phyloP scores from a whole-genome alignment of 164 flowering plant species.

The Magnolia changhungtana region DNA sequence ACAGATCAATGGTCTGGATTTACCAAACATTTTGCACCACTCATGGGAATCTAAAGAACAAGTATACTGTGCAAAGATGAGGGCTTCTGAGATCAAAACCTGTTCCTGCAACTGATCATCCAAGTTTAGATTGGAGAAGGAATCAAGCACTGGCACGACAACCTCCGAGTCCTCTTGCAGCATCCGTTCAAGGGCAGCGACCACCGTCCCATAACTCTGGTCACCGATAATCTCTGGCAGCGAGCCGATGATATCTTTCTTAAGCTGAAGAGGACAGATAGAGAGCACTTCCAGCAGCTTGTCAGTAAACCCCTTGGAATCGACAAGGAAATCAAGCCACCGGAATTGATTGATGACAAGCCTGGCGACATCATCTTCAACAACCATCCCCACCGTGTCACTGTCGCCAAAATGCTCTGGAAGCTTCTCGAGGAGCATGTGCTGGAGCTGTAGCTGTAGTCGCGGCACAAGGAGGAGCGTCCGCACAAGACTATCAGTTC shows the following conservation, averaged over 20 bases:
- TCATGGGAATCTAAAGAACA: neutral
- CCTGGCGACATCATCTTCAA: slow-evolving; percentile 62
- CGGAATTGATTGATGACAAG: slow-evolving; percentile 68
- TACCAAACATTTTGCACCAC: neutral
- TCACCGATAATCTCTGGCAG: slow-evolving; percentile 84
- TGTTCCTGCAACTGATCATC: slow-evolving; percentile 66
- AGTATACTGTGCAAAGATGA: neutral
- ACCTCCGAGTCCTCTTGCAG: slow-evolving; percentile 70
- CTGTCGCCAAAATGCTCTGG: slow-evolving; percentile 58
- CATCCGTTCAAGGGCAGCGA: slow-evolving; percentile 57
- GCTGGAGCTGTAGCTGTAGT: slow-evolving; percentile 60
- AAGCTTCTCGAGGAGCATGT: slow-evolving; percentile 68
- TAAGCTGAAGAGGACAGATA: slow-evolving; percentile 58
- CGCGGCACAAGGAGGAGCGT: slow-evolving; percentile 58
- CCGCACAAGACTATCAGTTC: slow-evolving; percentile 48
- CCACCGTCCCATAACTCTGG: slow-evolving; percentile 40
- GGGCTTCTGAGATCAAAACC: slow-evolving; percentile 22
- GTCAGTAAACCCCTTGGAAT: slow-evolving; percentile 49
- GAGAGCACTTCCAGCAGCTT: slow-evolving; percentile 70
- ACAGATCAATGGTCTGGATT: neutral
- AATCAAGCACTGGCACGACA: slow-evolving; percentile 71
- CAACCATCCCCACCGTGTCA: slow-evolving; percentile 5
- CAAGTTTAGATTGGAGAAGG: slow-evolving; percentile 70
- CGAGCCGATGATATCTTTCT: slow-evolving; percentile 86
- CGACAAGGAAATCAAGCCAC: slow-evolving; percentile 85